Conservation (phyloP, 2,329 filamentous ascomycete species). For the Didymella exigua region DNA sequence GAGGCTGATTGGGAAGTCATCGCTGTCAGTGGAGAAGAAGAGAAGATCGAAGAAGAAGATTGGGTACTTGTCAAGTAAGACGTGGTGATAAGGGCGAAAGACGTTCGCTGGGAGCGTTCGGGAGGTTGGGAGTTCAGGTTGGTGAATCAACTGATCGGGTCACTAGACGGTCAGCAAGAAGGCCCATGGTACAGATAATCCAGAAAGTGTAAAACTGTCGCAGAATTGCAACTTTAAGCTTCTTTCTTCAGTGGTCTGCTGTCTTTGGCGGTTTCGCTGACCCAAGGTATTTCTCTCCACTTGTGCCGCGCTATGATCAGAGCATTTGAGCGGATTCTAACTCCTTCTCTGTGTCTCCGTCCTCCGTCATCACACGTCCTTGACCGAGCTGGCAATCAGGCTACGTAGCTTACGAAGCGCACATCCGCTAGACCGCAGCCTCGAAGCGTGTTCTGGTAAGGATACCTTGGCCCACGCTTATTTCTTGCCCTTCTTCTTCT, state of each 20-base stretch:
- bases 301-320: neutral
- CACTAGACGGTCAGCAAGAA: neutral
- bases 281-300: constrained; percentile 15
- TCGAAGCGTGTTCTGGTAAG: neutral
- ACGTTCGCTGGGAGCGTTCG: too few relatives aligned
- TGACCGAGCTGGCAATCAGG: neutral
- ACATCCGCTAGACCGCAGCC: neutral
- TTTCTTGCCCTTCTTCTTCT: constrained; percentile 60
- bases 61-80: neutral
- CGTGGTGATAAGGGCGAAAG: neutral
- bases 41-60: neutral
- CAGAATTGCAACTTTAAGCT: too few relatives aligned
- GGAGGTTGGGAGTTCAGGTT: too few relatives aligned
- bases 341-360: too few relatives aligned
- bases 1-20: neutral
- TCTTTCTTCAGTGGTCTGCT: too few relatives aligned
- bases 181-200: too few relatives aligned
- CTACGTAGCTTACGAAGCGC: neutral
- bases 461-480: constrained; percentile 30
- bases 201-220: too few relatives aligned
- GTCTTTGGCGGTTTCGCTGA: neutral
- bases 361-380: neutral
- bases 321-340: neutral
- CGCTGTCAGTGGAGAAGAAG: neutral
- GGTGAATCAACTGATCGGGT: too few relatives aligned